Conservation (phyloP, 169 alveolate genomes). For the Perkinsus marinus region DNA sequence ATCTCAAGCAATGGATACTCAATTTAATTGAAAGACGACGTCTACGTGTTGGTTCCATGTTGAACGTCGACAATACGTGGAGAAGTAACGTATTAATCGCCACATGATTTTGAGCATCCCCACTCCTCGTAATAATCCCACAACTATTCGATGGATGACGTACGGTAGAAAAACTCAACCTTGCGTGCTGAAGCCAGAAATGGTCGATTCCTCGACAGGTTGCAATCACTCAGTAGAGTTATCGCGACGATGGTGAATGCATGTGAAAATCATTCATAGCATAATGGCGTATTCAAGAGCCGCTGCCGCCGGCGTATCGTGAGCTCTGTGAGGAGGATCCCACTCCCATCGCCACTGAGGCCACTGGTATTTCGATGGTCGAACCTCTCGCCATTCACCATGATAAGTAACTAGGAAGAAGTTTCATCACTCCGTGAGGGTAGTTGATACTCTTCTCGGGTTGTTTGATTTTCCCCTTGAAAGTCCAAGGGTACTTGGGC, state of each 20-base stretch:
- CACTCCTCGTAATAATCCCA: too few relatives aligned
- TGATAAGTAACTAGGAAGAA: background rate
- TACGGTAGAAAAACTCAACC: too few relatives aligned
- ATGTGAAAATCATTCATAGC: background rate
- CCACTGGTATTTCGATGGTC: background rate
- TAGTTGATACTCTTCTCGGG: background rate
- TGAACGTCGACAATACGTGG: too few relatives aligned
- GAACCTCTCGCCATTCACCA: background rate
- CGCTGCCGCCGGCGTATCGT: background rate
- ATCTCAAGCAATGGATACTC: too few relatives aligned
- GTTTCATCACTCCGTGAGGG: background rate
- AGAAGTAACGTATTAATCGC: too few relatives aligned
- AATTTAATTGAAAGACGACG: too few relatives aligned
- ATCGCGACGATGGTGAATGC: too few relatives aligned
- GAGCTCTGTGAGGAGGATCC: background rate
- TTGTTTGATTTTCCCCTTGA: background rate
- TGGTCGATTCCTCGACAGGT: background rate
- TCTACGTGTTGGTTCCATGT: too few relatives aligned
- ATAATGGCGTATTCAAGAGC: background rate
- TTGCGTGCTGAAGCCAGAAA: too few relatives aligned
- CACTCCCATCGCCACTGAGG: background rate
- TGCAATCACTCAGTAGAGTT: background rate
- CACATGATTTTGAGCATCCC: too few relatives aligned
- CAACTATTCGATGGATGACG: too few relatives aligned
- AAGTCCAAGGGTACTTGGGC: background rate